phyloP scores from a whole-genome alignment of 2,329 filamentous ascomycete species.

The Metarhizium sp. region DNA sequence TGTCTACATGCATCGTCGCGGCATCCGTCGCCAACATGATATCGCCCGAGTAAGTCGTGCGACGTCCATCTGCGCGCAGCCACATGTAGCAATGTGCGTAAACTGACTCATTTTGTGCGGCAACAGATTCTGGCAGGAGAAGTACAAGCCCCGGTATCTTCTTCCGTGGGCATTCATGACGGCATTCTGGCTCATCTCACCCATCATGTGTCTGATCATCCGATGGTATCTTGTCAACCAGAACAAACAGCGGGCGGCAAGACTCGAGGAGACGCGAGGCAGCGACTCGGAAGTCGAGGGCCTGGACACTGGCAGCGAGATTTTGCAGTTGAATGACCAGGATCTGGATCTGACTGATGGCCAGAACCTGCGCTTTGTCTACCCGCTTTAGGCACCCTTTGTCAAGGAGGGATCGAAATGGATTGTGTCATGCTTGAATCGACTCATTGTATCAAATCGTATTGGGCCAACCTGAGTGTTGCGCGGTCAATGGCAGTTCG shows the following conservation, averaged over 20 bases:
- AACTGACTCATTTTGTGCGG: neutral
- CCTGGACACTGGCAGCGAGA: conserved; percentile 9
- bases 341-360: conserved; percentile 13
- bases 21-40: conserved; percentile 18
- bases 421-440: too few species aligned
- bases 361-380: conserved; percentile 13
- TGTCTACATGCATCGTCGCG: conserved; percentile 14
- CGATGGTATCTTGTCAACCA: conserved; percentile 12
- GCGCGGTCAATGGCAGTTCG: too few species aligned
- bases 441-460: too few species aligned
- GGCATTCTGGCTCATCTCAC: conserved; percentile 16
- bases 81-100: neutral
- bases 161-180: conserved; percentile 16
- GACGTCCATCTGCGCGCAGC: neutral
- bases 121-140: conserved; percentile 13
- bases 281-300: conserved; percentile 9
- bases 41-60: conserved; percentile 16
- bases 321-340: conserved; percentile 9
- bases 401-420: too few species aligned
- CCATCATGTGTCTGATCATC: conserved; percentile 14
- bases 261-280: conserved; percentile 1
- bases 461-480: too few species aligned
- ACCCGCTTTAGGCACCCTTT: conserved; percentile 20
- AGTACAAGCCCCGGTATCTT: conserved; percentile 13
- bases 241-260: conserved; percentile 9